phyloP scores from a whole-genome alignment of 208 protist genomes.

The Trypanosoma congolense region DNA sequence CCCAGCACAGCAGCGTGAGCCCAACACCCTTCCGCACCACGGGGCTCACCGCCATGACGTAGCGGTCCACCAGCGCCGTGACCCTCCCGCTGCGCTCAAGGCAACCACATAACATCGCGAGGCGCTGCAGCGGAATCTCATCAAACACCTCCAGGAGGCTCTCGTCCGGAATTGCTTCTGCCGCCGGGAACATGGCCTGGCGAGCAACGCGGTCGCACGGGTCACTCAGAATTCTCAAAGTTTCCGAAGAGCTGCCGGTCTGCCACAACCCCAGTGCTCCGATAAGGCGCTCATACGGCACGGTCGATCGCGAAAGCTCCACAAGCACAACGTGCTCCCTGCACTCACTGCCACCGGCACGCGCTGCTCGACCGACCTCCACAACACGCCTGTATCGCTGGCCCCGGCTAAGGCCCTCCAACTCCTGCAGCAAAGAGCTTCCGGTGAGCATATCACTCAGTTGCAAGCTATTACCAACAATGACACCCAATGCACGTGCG shows the following conservation, averaged over 20 bases:
- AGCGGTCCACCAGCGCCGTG: conserved; percentile 7
- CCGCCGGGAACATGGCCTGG: conserved; percentile 13
- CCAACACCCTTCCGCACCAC: not conserved
- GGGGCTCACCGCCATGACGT: not conserved
- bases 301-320: conserved; percentile 8
- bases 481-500: too few relatives aligned
- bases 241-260: conserved; percentile 3
- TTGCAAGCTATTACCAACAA: not conserved
- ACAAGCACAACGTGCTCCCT: conserved; percentile 2
- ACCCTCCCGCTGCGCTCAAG: conserved; percentile 1
- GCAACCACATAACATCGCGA: conserved; percentile 4
- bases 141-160: conserved; percentile 13
- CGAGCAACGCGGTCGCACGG: conserved; percentile 7
- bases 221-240: conserved; percentile 9
- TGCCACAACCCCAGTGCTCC: conserved; percentile 14
- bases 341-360: not conserved
- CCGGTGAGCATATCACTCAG: conserved; percentile 1
- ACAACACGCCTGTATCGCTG: conserved; percentile 5
- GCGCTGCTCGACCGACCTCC: conserved; percentile 10
- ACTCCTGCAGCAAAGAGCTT: conserved; percentile 8
- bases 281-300: conserved; percentile 19
- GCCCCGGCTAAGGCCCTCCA: not conserved
- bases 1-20: conserved; percentile 9
- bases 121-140: conserved; percentile 6
- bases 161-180: not conserved